phyloP scores from a whole-genome alignment of 2,329 filamentous ascomycete species.

The Fusarium newnesense region DNA sequence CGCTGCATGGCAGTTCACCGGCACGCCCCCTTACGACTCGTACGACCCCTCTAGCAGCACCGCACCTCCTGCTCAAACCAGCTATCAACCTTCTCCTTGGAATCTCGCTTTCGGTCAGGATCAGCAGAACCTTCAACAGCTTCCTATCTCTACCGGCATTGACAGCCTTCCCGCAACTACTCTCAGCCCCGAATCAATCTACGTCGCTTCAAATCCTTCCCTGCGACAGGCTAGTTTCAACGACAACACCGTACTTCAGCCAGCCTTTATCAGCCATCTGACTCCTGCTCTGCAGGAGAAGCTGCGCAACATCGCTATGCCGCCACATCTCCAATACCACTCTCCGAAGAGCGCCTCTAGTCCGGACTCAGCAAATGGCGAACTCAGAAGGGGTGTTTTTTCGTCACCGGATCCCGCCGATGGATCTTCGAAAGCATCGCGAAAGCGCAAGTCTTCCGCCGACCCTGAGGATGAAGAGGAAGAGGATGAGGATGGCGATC shows the following conservation, averaged over 20 bases:
- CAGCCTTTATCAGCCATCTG: conserved; percentile 49
- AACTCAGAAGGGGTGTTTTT: conserved; percentile 56
- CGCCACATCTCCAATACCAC: conserved; percentile 68
- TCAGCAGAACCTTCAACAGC: conserved; percentile 48
- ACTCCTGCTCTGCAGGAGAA: conserved; percentile 70
- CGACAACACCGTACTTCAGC: conserved; percentile 46
- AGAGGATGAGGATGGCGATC: conserved; percentile 66
- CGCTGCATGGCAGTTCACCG: conserved; percentile 61
- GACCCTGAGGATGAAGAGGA: conserved; percentile 65
- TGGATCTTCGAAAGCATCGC: conserved; percentile 58
- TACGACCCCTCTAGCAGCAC: conserved; percentile 54
- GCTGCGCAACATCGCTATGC: conserved; percentile 72
- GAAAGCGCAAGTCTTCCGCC: conserved; percentile 77
- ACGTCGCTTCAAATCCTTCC: conserved; percentile 43
- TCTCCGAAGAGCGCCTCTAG: conserved; percentile 68
- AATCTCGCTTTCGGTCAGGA: conserved; percentile 46
- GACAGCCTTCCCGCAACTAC: conserved; percentile 48
- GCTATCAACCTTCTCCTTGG: conserved; percentile 51
- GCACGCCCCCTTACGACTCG: conserved; percentile 59
- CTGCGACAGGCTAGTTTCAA: conserved; percentile 44
- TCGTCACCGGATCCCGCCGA: conserved; percentile 69
- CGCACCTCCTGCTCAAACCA: conserved; percentile 48
- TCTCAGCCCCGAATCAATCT: conserved; percentile 51
- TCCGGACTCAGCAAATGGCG: conserved; percentile 64
- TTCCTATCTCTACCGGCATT: conserved; percentile 48